A percentile compares a stretch with the other conserved stretches of the same genome.
Conservation (phyloP, 169 alveolate species). For the Plasmodium chabaudi region DNA sequence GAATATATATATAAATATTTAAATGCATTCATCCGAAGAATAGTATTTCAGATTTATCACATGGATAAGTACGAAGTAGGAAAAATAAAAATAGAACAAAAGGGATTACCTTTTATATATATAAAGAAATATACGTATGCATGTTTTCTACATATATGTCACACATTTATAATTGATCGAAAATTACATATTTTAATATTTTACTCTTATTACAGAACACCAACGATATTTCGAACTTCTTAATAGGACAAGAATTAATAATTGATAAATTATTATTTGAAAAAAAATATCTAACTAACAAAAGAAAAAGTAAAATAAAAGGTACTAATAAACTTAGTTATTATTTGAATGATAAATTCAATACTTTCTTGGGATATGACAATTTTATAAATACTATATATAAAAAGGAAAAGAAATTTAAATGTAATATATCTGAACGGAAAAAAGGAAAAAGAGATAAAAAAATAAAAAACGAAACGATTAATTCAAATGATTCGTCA, state of each 20-base stretch:
- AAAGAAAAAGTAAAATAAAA: slow-evolving; percentile 29
- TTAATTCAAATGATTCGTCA: not conserved
- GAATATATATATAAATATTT: slow-evolving; percentile 7
- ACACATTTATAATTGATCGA: too few species aligned
- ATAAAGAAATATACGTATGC: not conserved
- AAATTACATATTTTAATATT: too few species aligned
- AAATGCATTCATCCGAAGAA: not conserved
- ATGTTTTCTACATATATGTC: not conserved
- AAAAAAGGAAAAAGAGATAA: slow-evolving; percentile 9
- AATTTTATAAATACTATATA: slow-evolving; percentile 44
- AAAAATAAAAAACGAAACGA: not conserved
- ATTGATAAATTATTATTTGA: slow-evolving; percentile 58
- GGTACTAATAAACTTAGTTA: slow-evolving; percentile 15
- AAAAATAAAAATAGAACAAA: not conserved
- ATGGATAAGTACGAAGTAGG: slow-evolving; percentile 27
- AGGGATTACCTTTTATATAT: not conserved
- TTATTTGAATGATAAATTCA: slow-evolving; percentile 42
- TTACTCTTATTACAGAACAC: slow-evolving; percentile 12
- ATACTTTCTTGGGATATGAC: slow-evolving; percentile 36
- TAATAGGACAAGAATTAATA: slow-evolving; percentile 58
- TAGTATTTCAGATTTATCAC: slow-evolving; percentile 3
- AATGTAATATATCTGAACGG: not conserved
- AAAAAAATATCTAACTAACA: slow-evolving; percentile 36
- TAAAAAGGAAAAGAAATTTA: slow-evolving; percentile 41
- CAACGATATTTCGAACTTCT: slow-evolving; percentile 14